A percentile compares a stretch with the other conserved stretches of the same genome.
These are phyloP conservation scores for Paramecium pentaurelia DNA, from an alignment of 73 alveolate species.

Conservation along the genomic window DNA sequence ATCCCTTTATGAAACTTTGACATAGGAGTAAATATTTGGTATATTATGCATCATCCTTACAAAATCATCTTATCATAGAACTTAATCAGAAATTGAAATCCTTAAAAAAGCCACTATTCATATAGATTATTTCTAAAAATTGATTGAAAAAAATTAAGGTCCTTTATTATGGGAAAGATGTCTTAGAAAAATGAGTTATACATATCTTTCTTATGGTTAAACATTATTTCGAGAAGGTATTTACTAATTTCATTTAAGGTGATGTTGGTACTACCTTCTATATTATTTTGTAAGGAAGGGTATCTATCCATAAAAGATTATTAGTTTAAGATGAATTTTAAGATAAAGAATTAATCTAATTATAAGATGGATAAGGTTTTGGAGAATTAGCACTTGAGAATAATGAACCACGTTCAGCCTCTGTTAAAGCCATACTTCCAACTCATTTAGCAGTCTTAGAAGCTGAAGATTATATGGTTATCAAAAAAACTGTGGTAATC, in stretches of 20 bases:
- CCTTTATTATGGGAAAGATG: slow-evolving; percentile 28
- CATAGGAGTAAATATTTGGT: neutral
- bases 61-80: slow-evolving; percentile 33
- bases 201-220: neutral
- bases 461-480: slow-evolving; percentile 40
- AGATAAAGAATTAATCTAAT: slow-evolving; percentile 22
- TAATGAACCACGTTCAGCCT: slow-evolving; percentile 57
- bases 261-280: slow-evolving; percentile 34
- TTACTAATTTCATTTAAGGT: neutral
- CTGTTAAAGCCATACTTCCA: neutral
- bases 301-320: neutral
- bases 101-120: neutral
- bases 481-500: slow-evolving; percentile 6
- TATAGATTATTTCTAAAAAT: neutral
- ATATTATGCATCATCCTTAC: neutral
- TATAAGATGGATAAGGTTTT: slow-evolving; percentile 39
- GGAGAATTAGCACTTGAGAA: slow-evolving; percentile 58
- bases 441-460: slow-evolving; percentile 55
- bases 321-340: neutral
- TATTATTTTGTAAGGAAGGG: slow-evolving; percentile 1
- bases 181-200: slow-evolving; percentile 6
- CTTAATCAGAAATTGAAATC: neutral
- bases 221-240: slow-evolving; percentile 22
- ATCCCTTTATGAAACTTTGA: neutral
- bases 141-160: neutral